Percentiles rank a stretch among this genome's conserved stretches.
phyloP scores from a whole-genome alignment of 2,329 filamentous ascomycete genomes.

The Fusarium foetens region DNA sequence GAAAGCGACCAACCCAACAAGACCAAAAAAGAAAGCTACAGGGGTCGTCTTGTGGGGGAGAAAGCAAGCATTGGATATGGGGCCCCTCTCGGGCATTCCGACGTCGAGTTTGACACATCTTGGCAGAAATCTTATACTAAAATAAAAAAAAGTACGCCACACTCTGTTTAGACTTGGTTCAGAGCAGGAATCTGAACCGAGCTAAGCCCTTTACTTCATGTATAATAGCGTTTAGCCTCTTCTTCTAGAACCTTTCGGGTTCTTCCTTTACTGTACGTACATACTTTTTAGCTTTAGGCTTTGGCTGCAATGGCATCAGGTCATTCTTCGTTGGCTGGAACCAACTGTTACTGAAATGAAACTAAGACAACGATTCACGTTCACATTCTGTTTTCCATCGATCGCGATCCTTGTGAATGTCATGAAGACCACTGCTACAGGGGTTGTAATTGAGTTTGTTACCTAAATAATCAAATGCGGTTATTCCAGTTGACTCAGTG shows the following conservation, averaged over 20 bases:
- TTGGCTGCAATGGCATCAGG: neutral
- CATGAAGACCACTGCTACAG: neutral
- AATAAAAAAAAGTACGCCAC: conserved; percentile 11
- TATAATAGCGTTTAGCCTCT: conserved; percentile 22
- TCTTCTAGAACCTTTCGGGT: conserved; percentile 7
- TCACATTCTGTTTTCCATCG: neutral
- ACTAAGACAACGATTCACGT: conserved; percentile 6
- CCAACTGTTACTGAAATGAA: neutral
- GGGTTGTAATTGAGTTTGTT: neutral
- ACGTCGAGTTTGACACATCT: neutral
- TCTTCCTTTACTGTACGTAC: neutral
- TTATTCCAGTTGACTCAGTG: neutral
- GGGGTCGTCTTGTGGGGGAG: neutral
- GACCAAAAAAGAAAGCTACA: neutral
- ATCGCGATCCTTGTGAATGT: neutral
- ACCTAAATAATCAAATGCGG: neutral
- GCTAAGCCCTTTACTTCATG: conserved; percentile 14
- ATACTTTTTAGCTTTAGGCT: neutral
- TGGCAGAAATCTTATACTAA: conserved; percentile 5
- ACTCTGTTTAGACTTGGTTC: neutral
- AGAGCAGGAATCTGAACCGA: conserved; percentile 2
- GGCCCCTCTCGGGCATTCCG: conserved; percentile 1
- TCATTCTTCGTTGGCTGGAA: conserved; percentile 8
- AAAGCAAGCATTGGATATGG: neutral
- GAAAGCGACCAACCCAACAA: neutral